Conservation (phyloP, 164 flowering plant species). For the Sedum album region DNA sequence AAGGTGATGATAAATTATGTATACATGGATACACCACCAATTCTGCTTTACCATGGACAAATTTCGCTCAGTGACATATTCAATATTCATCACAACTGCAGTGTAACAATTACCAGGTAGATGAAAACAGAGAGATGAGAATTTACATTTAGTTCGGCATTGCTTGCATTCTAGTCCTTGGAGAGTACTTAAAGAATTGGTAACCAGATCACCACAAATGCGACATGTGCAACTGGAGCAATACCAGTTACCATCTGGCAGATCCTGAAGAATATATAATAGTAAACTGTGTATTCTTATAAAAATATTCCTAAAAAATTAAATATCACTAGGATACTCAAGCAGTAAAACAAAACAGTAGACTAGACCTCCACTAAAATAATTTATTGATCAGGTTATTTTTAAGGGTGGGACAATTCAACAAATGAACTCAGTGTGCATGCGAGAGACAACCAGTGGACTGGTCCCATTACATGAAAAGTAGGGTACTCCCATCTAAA, state of each 20-base stretch:
- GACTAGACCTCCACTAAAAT: too few species aligned
- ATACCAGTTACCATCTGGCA: conserved; percentile 92
- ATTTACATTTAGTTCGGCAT: conserved; percentile 77
- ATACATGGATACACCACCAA: not conserved
- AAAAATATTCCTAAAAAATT: too few species aligned
- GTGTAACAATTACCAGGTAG: not conserved
- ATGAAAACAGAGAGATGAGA: conserved; percentile 14
- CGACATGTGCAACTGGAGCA: conserved; percentile 74
- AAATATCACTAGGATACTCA: too few species aligned
- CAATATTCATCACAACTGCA: conserved; percentile 24
- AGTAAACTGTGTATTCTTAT: not conserved
- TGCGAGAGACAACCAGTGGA: too few species aligned
- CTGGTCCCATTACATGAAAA: not conserved
- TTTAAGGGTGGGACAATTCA: too few species aligned
- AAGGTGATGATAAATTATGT: not conserved
- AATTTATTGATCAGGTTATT: too few species aligned
- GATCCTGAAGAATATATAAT: conserved; percentile 41
- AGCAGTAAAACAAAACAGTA: too few species aligned
- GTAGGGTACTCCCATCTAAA: not conserved
- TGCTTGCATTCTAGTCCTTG: conserved; percentile 53
- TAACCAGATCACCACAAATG: conserved; percentile 60
- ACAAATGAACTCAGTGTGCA: too few species aligned
- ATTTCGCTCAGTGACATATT: conserved; percentile 33
- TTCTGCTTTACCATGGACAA: not conserved
- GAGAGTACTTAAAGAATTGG: conserved; percentile 30